Evolutionary conservation across 139 green algal genomes (phyloP).

Genomic region (Coelastrella sp.): DNA sequence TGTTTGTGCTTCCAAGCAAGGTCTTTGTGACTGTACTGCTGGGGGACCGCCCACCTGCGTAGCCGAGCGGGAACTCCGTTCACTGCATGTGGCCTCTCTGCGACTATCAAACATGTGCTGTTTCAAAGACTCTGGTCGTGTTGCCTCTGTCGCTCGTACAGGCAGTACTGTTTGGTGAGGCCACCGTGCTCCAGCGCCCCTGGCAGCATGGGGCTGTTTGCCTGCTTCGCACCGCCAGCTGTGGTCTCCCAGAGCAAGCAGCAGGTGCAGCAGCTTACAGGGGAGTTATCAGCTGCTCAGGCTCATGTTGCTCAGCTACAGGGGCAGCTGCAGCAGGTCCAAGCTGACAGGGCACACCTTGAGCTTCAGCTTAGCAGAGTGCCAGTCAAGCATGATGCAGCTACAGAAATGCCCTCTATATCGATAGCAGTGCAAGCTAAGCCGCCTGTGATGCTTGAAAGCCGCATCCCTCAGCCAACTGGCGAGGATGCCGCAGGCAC

Average conservation of each 20-base stretch:
- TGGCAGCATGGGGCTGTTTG: not conserved
- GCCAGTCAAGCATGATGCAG: conserved; percentile 26
- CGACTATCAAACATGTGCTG: too few species aligned
- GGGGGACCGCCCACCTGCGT: not conserved
- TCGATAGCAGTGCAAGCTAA: conserved; percentile 26
- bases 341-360: conserved; percentile 2
- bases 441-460: conserved; percentile 8
- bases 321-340: not conserved
- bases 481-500: not conserved
- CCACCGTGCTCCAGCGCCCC: too few species aligned
- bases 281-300: not conserved
- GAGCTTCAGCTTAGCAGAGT: not conserved
- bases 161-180: too few species aligned
- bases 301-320: not conserved
- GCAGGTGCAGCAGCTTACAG: not conserved
- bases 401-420: conserved; percentile 18
- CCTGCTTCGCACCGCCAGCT: not conserved
- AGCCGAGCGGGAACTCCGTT: too few species aligned
- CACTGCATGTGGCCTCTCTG: too few species aligned
- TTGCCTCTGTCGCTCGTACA: too few species aligned
- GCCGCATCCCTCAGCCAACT: conserved; percentile 17
- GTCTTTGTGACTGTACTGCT: not conserved
- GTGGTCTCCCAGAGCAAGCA: not conserved
- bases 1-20: too few species aligned
- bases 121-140: too few species aligned